Conservation (phyloP, 1,284 basidiomycete genomes). For the Sanghuangporus sanghuang region DNA sequence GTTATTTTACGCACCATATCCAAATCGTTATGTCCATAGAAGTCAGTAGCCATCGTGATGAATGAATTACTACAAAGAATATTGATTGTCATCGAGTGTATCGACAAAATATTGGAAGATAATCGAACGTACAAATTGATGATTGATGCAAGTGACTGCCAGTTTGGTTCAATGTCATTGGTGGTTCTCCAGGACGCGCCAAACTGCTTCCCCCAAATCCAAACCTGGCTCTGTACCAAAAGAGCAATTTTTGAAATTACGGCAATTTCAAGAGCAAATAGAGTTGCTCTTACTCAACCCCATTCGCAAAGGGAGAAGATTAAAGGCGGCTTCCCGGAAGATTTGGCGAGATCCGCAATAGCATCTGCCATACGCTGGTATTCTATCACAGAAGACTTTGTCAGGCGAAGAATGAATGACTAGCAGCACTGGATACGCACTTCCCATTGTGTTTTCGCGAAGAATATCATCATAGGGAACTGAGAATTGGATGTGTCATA, state of each 20-base stretch:
- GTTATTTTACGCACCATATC: conserved; percentile 42
- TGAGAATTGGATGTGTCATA: conserved; percentile 17
- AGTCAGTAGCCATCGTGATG: conserved; percentile 48
- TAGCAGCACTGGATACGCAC: conserved; percentile 28
- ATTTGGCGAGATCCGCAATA: conserved; percentile 35
- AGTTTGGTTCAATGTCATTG: conserved; percentile 40
- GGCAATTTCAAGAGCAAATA: background rate
- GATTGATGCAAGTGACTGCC: conserved; percentile 34
- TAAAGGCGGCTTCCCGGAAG: conserved; percentile 36
- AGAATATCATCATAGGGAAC: conserved; percentile 45
- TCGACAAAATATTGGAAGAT: conserved; percentile 23
- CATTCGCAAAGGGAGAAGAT: conserved; percentile 49
- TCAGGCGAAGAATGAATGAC: background rate
- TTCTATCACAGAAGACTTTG: conserved; percentile 27
- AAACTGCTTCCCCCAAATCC: conserved; percentile 48
- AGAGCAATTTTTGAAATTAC: background rate
- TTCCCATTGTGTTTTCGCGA: conserved; percentile 41
- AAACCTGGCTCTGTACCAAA: conserved; percentile 46
- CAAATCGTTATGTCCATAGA: conserved; percentile 56
- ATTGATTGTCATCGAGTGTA: conserved; percentile 35
- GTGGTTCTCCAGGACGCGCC: conserved; percentile 61
- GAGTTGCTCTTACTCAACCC: conserved; percentile 36
- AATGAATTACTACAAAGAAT: conserved; percentile 35
- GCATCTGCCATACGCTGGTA: conserved; percentile 46
- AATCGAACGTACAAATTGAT: conserved; percentile 34